Percentiles rank a stretch among this genome's conserved stretches.
These are phyloP conservation scores for Solanum pinnatisectum DNA, from an alignment of 257 asterid species.

Conservation along the genomic window DNA sequence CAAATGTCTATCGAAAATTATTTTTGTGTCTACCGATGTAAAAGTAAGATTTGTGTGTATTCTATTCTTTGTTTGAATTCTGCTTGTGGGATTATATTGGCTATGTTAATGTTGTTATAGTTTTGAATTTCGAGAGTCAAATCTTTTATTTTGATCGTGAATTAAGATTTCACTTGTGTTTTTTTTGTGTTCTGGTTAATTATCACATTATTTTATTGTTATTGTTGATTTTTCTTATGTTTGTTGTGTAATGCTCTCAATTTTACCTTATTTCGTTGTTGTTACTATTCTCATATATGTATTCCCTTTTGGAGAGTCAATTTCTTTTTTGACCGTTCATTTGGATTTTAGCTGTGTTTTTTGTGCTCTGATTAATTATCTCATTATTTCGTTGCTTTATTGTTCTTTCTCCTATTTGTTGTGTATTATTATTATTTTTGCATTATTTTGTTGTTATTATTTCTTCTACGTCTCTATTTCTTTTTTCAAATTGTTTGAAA, in stretches of 20 bases:
- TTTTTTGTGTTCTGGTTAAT: background rate
- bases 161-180: background rate
- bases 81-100: background rate
- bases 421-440: background rate
- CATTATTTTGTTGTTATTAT: background rate
- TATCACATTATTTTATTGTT: background rate
- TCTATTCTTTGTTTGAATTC: too few relatives aligned
- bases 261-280: too few relatives aligned
- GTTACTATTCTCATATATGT: background rate
- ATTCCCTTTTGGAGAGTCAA: background rate
- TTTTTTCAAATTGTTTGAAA: background rate
- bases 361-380: background rate
- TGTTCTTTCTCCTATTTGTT: background rate
- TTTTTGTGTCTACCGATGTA: accelerated
- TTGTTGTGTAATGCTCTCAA: background rate
- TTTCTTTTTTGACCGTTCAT: background rate
- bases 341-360: background rate
- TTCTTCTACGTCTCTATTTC: background rate
- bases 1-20: background rate
- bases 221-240: background rate
- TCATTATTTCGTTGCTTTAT: background rate
- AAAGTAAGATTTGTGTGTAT: too few relatives aligned
- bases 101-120: too few relatives aligned
- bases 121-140: background rate
- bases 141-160: background rate